These are phyloP conservation scores for Moelleriella libera DNA, from an alignment of 2,329 filamentous ascomycete species.

Conservation along the genomic window DNA sequence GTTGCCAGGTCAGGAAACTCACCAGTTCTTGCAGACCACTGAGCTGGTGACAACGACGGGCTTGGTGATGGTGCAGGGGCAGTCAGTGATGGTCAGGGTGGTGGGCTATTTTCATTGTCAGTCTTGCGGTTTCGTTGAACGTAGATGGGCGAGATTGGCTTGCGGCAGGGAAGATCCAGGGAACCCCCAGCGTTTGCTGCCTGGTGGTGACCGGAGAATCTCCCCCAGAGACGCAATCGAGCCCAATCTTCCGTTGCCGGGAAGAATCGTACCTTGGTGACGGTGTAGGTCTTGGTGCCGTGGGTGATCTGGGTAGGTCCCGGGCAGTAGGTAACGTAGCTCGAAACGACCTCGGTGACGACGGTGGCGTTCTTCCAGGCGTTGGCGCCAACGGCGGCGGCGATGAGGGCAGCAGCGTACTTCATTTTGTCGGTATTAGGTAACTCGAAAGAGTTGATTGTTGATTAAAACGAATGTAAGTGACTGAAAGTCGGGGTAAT, in stretches of 20 bases:
- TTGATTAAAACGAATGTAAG: conserved; percentile 42
- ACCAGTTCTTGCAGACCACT: conserved; percentile 41
- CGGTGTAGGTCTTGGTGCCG: conserved; percentile 52
- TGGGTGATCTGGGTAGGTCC: conserved; percentile 48
- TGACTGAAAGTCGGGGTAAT: conserved; percentile 39
- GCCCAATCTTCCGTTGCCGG: background rate
- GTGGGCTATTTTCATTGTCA: conserved; percentile 30
- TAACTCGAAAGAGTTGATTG: conserved; percentile 18
- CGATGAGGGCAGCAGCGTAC: conserved; percentile 42
- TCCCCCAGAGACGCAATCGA: no score
- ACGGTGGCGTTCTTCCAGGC: conserved; percentile 26
- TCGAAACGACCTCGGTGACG: conserved; percentile 51
- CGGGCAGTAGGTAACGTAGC: conserved; percentile 61
- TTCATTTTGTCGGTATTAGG: conserved; percentile 48
- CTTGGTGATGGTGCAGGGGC: conserved; percentile 54
- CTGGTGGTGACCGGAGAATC: no score
- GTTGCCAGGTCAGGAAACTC: conserved; percentile 11
- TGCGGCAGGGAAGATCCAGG: no score
- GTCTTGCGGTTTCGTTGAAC: background rate
- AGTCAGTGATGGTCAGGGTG: conserved; percentile 58
- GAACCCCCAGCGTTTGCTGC: no score
- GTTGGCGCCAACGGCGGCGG: conserved; percentile 25
- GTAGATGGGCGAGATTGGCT: no score
- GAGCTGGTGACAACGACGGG: conserved; percentile 37
- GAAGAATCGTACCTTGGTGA: conserved; percentile 39